Conservation (phyloP, 73 alveolate species). For the Symbiodinium pilosum region DNA sequence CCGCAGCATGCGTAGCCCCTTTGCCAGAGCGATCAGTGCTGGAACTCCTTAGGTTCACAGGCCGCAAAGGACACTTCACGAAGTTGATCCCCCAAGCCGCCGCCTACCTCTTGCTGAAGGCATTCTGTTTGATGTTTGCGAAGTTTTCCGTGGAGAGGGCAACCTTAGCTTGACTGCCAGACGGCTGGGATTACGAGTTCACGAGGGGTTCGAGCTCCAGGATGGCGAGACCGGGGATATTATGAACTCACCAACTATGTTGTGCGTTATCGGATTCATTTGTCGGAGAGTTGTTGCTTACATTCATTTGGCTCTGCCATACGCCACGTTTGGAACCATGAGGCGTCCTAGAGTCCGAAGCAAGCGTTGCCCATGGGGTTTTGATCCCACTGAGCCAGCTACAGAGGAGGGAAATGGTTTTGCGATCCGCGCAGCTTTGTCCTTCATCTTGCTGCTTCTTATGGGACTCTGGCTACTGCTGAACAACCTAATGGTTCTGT, state of each 20-base stretch:
- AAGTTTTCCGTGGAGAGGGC: neutral
- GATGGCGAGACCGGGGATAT: neutral
- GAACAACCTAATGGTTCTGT: neutral
- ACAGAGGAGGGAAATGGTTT: neutral
- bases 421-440: neutral
- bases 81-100: neutral
- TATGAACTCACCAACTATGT: neutral
- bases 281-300: neutral
- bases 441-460: neutral
- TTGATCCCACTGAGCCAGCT: neutral
- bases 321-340: neutral
- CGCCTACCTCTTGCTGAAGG: neutral
- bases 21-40: too few species aligned
- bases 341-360: neutral
- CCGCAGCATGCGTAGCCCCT: slow-evolving; percentile 1
- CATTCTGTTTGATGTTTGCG: neutral
- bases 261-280: neutral
- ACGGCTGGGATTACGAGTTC: neutral
- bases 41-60: slow-evolving; percentile 13
- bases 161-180: neutral
- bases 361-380: neutral
- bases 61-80: slow-evolving; percentile 17
- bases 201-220: neutral
- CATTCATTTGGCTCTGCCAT: neutral
- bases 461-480: neutral